phyloP scores from a whole-genome alignment of 2,329 filamentous ascomycete genomes.

The Aspergillus pseudoviridinutans region DNA sequence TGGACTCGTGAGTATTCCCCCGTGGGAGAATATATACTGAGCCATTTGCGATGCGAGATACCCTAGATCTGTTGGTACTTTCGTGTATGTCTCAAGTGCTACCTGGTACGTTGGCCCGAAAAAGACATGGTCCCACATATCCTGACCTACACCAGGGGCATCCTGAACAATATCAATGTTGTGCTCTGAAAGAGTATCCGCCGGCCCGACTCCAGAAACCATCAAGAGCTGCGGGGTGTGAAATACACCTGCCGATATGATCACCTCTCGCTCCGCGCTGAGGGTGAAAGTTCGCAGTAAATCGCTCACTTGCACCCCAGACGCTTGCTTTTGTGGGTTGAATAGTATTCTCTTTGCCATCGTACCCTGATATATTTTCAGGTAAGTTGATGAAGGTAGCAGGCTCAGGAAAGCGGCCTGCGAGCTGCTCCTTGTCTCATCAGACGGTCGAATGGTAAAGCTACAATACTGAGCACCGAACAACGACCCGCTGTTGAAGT shows the following conservation, averaged over 20 bases:
- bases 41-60: constrained; percentile 14
- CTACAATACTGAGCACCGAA: constrained; percentile 39
- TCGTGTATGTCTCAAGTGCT: constrained; percentile 20
- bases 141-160: constrained; percentile 35
- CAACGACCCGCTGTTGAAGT: constrained; percentile 44
- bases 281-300: constrained; percentile 42
- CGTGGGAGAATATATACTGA: constrained; percentile 15
- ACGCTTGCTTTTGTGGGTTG: constrained; percentile 42
- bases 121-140: constrained; percentile 34
- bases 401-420: constrained; percentile 36
- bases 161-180: constrained; percentile 25
- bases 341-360: constrained; percentile 48
- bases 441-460: constrained; percentile 48
- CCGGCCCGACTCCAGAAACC: constrained; percentile 49
- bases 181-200: constrained; percentile 17
- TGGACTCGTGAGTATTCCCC: constrained; percentile 26
- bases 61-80: constrained; percentile 10
- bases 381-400: constrained; percentile 18
- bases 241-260: constrained; percentile 50
- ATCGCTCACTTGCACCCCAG: constrained; percentile 45
- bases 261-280: constrained; percentile 47
- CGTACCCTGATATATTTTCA: constrained; percentile 45
- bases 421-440: constrained; percentile 48
- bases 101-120: constrained; percentile 28
- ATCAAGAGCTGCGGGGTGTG: constrained; percentile 54